Evolutionary conservation across 495 filamentous ascomycete genomes (phyloP).

Genomic region (Geoglossum glabrum): DNA sequence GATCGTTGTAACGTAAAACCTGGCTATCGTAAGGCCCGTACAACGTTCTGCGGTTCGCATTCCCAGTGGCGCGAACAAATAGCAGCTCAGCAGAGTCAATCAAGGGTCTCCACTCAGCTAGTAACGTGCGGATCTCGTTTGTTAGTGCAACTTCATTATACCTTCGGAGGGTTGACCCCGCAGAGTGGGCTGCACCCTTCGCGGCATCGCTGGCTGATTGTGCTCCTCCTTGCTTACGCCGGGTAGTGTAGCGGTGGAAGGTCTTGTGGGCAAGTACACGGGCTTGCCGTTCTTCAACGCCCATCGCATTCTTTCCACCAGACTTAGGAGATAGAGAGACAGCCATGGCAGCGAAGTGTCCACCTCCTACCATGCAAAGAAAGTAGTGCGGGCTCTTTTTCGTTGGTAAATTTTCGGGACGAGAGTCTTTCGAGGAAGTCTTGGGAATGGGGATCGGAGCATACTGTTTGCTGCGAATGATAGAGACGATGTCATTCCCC

Average conservation of each 20-base stretch:
- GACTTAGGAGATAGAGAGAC: slow-evolving; percentile 68
- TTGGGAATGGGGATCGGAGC: slow-evolving; percentile 27
- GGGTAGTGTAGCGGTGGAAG: slow-evolving; percentile 90
- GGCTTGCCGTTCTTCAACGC: slow-evolving; percentile 57
- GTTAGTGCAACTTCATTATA: slow-evolving; percentile 84
- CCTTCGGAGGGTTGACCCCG: slow-evolving; percentile 68
- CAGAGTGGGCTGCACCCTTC: slow-evolving; percentile 84
- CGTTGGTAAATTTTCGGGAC: background rate
- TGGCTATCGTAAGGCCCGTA: slow-evolving; percentile 85
- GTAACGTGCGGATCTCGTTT: slow-evolving; percentile 58
- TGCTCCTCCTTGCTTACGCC: slow-evolving; percentile 85
- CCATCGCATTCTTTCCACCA: slow-evolving; percentile 41
- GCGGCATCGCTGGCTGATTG: slow-evolving; percentile 83
- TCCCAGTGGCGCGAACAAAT: slow-evolving; percentile 79
- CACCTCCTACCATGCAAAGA: slow-evolving; percentile 95
- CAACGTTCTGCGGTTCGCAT: slow-evolving; percentile 60
- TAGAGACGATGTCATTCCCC: slow-evolving; percentile 39
- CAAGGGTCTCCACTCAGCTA: slow-evolving; percentile 62
- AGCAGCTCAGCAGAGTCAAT: slow-evolving; percentile 68
- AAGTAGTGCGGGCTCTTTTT: slow-evolving; percentile 49
- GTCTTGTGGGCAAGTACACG: slow-evolving; percentile 87
- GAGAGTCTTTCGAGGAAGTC: slow-evolving; percentile 25
- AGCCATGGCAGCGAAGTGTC: slow-evolving; percentile 93
- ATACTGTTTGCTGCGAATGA: slow-evolving; percentile 55
- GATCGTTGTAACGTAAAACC: slow-evolving; percentile 60